A percentile compares a stretch with the other conserved stretches of the same genome.
phyloP scores from a whole-genome alignment of 805 yeast genomes.

The Sungouiozyma intestinalis region DNA sequence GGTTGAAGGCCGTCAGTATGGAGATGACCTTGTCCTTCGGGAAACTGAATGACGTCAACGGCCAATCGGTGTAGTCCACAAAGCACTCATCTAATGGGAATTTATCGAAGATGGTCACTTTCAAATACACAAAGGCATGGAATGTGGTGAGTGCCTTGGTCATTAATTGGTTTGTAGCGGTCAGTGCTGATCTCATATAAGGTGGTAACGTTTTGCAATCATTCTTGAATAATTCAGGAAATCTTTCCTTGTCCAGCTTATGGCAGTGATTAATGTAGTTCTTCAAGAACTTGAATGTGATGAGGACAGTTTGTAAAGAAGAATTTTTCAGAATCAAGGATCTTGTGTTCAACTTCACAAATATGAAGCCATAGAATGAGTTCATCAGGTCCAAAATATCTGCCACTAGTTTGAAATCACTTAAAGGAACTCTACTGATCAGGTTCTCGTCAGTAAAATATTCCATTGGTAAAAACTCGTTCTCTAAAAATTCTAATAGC shows the following conservation, averaged over 20 bases:
- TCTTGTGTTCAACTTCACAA: slow-evolving; percentile 8
- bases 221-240: slow-evolving; percentile 7
- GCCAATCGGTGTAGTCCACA: slow-evolving; percentile 8
- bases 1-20: slow-evolving; percentile 6
- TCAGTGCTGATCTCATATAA: slow-evolving; percentile 3
- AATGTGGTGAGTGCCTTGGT: slow-evolving; percentile 1
- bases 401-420: neutral
- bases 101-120: slow-evolving; percentile 7
- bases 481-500: slow-evolving; percentile 1
- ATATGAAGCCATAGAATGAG: slow-evolving; percentile 10
- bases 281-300: slow-evolving; percentile 11
- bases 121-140: slow-evolving; percentile 6
- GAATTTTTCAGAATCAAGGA: slow-evolving; percentile 5
- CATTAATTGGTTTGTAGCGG: neutral
- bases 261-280: slow-evolving; percentile 6
- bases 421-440: neutral
- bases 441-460: neutral
- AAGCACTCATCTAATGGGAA: slow-evolving; percentile 2
- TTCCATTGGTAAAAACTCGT: neutral
- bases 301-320: slow-evolving; percentile 7
- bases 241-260: slow-evolving; percentile 11
- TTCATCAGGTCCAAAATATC: slow-evolving; percentile 1
- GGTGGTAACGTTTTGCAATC: slow-evolving; percentile 11
- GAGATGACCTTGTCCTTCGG: slow-evolving; percentile 6
- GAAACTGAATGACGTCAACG: slow-evolving; percentile 5